Base-by-base conservation (phyloP, 1,284 basidiomycete genomes). In the Inonotus hispidus region DNA sequence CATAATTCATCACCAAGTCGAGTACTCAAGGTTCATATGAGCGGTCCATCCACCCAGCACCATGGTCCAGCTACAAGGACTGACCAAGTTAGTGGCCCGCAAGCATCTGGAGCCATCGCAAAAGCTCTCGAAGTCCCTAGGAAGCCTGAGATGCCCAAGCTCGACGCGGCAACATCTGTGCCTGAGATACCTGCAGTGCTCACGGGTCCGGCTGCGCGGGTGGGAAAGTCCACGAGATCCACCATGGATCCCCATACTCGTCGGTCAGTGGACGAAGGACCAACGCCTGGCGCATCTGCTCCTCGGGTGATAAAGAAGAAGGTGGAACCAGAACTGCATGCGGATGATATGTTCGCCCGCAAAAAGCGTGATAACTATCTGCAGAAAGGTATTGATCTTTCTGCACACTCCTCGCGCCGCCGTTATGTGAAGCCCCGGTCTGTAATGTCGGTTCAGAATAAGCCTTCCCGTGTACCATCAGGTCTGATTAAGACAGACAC, bases 261-360 rank as follows among this genome's bases (percentile, higher is more conserved):
- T 37, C n/a, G 56, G 56, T n/a, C 41, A 38, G 56, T 41, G 37
- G 29, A 39, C 19, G 56, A 16, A 23, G 45, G 19, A 4, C 56
- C 45, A 32, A 10, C 46, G 46, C 32, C 56, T 37, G 29, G 21
- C 32, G 11, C 11, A n/a, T 21, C 27, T 55, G 53, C 35, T 2
- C 23, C 39, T 35, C 39, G 23, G 53, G 14, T 29, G 19, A 11
- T 21, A 19, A 53, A 54, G 23, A 45, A 19, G 7, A 54, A 32
- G 27, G 13, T n/a, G 21, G 35, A 35, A 14, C 3, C 38, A 1
- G 46, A 62, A 29, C 60, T 55, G 21, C 46, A 49, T 23, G 39
- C 53, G 38, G 62, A 65, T 37, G 64, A 65, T 41, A 65, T 65
- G 64, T 65, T 65, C 49, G 59, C 52, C 41, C 58, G 64, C 13